Evolutionary conservation across 441 rosid species (phyloP), one percentile per base, ranked within the genome.

Genomic region (Aleurites moluccanus): DNA sequence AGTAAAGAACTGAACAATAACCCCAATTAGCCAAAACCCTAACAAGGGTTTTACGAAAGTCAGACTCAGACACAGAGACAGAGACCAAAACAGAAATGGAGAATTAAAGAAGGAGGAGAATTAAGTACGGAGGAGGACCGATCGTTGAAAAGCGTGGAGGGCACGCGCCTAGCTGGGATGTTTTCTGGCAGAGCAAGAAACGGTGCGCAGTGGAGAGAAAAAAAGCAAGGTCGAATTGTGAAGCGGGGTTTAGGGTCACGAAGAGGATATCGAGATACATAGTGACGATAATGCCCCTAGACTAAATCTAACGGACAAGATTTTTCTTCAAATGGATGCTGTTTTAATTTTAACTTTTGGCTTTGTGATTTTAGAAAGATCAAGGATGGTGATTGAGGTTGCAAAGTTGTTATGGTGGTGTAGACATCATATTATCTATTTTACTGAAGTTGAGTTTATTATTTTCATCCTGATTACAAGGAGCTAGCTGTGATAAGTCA

Each of bases 1-100:
- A 44, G 55, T 27, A 11, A 30, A 70, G 30, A 13, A 5, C n/a
- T 20, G 35, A 40, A 28, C 45, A 56, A 27, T 50, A 65, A 62
- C 20, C 40, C 64, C 59, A n/a, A n/a, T n/a, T n/a, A n/a, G n/a
- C 33, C 57, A 76, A 86, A 82, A 53, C 86, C 89, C 86, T 82
- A 75, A 23, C 10, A 8, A 69, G 85, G 88, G 88, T 78, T 86
- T 86, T 75, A 73, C 56, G 10, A 11, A 44, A 44, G n/a, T n/a
- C 47, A 10, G 47, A 44, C 13, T 44, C 47, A 11, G 16, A 18
- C 5, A 50, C 18, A n/a, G n/a, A 14, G n/a, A 55, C 71, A 75
- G 40, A 68, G 14, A 57, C 15, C 5, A 4, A 7, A 59, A 16
- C 20, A 15, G 20, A 40, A n/a, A 2, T 10, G 42, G 23, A 2